A percentile compares a stretch with the other conserved stretches of the same genome.
Conservation (phyloP, 192 early-diverging fungal species). For the Gaertneriomyces sp. region DNA sequence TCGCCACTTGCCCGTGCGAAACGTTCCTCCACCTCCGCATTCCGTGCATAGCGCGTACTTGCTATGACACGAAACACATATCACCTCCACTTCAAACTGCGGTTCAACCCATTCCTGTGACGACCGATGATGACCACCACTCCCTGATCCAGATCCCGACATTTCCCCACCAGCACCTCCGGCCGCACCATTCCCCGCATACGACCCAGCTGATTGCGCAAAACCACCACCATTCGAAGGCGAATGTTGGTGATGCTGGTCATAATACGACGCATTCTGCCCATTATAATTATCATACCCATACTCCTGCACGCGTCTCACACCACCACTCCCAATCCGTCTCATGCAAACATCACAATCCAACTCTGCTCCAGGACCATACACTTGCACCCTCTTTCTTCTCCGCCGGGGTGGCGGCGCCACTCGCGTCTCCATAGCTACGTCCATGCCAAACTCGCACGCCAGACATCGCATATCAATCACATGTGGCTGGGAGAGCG, state of each 20-base stretch:
- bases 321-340: constrained; percentile 13
- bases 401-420: not conserved
- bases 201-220: no score
- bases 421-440: not conserved
- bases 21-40: constrained; percentile 27
- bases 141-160: no score
- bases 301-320: constrained; percentile 1
- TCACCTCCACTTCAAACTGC: constrained; percentile 13
- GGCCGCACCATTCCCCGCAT: not conserved
- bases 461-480: constrained; percentile 9
- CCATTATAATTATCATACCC: no score
- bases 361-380: constrained; percentile 16
- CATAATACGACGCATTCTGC: no score
- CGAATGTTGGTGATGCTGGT: no score
- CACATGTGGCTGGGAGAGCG: constrained; percentile 11
- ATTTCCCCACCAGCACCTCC: constrained; percentile 17
- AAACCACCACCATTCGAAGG: no score
- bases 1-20: constrained; percentile 42
- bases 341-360: constrained; percentile 25
- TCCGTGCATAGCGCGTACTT: constrained; percentile 25
- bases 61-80: constrained; percentile 18
- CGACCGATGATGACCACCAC: no score
- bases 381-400: constrained; percentile 9
- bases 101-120: not conserved
- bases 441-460: constrained; percentile 9